These are phyloP conservation scores for Corymbia calophylla DNA, from an alignment of 441 rosid species.

Conservation along the genomic window DNA sequence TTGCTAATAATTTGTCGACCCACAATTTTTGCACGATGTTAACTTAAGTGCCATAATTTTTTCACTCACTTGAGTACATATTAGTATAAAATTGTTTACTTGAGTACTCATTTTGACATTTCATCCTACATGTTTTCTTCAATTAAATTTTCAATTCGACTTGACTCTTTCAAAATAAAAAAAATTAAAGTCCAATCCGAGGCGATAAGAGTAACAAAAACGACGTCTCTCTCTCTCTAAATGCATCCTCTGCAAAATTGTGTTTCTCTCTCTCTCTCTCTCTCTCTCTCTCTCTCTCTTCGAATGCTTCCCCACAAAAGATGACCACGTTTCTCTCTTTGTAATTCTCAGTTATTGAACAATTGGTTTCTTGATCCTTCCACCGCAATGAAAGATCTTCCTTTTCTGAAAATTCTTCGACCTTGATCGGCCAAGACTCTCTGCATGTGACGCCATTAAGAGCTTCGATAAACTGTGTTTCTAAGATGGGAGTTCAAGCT, in stretches of 20 bases:
- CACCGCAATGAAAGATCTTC: neutral
- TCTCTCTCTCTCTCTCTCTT: neutral
- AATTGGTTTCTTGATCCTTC: neutral
- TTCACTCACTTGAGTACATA: neutral
- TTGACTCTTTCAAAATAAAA: neutral
- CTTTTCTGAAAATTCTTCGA: neutral
- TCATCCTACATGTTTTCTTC: accelerated
- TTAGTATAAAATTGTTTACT: accelerated
- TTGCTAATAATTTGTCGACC: neutral
- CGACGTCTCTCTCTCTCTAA: neutral
- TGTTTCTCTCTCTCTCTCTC: neutral
- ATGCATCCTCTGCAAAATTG: neutral
- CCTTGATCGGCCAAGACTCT: neutral
- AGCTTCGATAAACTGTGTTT: neutral
- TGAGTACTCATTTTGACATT: accelerated
- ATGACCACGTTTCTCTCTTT: neutral
- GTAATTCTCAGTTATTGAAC: neutral
- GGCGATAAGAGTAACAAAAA: neutral
- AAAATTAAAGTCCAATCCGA: neutral
- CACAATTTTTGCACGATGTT: too few relatives aligned
- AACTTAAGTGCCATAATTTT: neutral
- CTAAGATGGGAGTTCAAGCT: neutral
- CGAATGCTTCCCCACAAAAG: neutral
- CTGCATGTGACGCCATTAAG: neutral
- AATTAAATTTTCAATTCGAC: neutral